phyloP scores from a whole-genome alignment of 768 basidiomycete genomes.

The Sarcomyxa edulis region DNA sequence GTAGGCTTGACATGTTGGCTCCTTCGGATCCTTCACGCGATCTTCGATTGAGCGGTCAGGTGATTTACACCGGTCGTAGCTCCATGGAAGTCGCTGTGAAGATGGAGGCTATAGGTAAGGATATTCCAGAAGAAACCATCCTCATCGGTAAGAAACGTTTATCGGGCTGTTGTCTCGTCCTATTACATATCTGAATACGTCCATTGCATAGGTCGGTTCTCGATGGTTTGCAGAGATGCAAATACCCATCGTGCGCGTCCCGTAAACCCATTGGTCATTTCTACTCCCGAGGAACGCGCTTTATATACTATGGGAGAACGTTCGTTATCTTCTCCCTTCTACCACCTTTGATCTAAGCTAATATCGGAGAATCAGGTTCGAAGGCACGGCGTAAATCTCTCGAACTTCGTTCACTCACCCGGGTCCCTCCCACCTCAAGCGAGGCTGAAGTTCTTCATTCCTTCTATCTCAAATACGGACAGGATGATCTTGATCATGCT shows the following conservation, averaged over 20 bases:
- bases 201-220: constrained; percentile 65
- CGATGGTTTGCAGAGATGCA: constrained; percentile 81
- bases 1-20: constrained; percentile 63
- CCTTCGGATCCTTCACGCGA: constrained; percentile 57
- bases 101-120: constrained; percentile 78
- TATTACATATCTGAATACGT: no score
- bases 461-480: constrained; percentile 58
- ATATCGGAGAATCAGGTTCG: constrained; percentile 45
- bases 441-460: constrained; percentile 69
- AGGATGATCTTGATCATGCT: constrained; percentile 26
- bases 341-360: no score
- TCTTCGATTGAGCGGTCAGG: constrained; percentile 72
- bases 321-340: constrained; percentile 22
- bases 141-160: constrained; percentile 46
- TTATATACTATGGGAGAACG: constrained; percentile 67
- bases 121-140: constrained; percentile 55
- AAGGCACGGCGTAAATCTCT: constrained; percentile 50
- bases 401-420: constrained; percentile 56
- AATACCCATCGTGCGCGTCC: constrained; percentile 55
- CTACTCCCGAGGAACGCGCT: constrained; percentile 56
- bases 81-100: constrained; percentile 87
- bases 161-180: neutral
- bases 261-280: constrained; percentile 58
- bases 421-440: constrained; percentile 65
- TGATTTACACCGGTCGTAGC: constrained; percentile 70